Conservation (phyloP, 768 basidiomycete species). For the Mycena albidolilacea region DNA sequence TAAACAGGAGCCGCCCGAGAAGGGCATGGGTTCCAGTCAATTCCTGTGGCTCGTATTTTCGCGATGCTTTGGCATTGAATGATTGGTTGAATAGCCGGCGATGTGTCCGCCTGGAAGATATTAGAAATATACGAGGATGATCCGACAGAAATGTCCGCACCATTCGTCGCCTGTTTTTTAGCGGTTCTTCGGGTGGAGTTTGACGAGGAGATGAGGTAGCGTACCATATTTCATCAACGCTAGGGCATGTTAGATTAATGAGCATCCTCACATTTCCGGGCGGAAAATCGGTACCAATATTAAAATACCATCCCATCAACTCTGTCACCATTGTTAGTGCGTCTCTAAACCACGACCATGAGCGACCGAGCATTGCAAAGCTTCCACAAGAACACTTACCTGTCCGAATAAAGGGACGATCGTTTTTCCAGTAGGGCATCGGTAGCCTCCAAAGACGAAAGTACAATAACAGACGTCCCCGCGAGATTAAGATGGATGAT, state of each 20-base stretch:
- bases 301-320: conserved; percentile 19
- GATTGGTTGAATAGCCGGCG: conserved; percentile 18
- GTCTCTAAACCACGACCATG: not conserved
- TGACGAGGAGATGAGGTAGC: not conserved
- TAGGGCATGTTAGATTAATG: not conserved
- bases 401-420: conserved; percentile 24
- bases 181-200: not conserved
- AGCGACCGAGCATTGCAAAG: not conserved
- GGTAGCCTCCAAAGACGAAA: conserved; percentile 46
- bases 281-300: not conserved
- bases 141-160: not conserved
- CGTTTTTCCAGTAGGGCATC: conserved; percentile 57
- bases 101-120: conserved; percentile 10
- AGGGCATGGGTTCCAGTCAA: too few relatives aligned
- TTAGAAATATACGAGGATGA: not conserved
- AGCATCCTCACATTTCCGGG: not conserved
- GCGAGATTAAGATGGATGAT: conserved; percentile 43
- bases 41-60: too few relatives aligned
- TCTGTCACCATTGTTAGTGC: not conserved
- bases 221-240: conserved; percentile 30
- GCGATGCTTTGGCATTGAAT: not conserved
- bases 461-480: conserved; percentile 49
- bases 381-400: not conserved
- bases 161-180: conserved; percentile 13
- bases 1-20: too few relatives aligned